Evolutionary conservation across 805 yeast genomes (phyloP).

Genomic region (Candida maesae): DNA sequence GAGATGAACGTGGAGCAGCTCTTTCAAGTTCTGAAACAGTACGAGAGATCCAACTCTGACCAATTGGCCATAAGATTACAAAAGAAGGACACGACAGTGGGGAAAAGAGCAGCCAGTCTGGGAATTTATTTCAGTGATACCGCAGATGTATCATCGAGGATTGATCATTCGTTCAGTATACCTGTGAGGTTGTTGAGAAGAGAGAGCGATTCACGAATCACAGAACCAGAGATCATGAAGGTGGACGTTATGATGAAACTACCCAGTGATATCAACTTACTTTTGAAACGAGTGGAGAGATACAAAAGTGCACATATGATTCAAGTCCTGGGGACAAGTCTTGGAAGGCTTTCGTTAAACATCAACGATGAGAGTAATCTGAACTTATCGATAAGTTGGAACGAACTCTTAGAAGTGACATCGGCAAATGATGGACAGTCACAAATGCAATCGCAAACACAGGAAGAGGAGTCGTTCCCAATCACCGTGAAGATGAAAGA

Average conservation of each 20-base stretch:
- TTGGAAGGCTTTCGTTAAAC: conserved; percentile 48
- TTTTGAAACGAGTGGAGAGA: conserved; percentile 62
- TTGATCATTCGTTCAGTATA: conserved; percentile 64
- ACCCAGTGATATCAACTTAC: conserved; percentile 44
- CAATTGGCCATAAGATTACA: conserved; percentile 51
- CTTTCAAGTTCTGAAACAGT: conserved; percentile 52
- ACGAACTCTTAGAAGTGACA: conserved; percentile 43
- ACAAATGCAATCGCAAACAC: conserved; percentile 1
- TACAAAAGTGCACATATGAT: conserved; percentile 52
- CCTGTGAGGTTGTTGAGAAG: conserved; percentile 63
- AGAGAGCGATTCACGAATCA: conserved; percentile 46
- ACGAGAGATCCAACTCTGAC: conserved; percentile 48
- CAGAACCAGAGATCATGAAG: conserved; percentile 59
- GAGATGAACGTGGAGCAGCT: conserved; percentile 63
- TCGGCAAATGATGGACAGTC: conserved; percentile 19
- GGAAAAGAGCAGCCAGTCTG: conserved; percentile 46
- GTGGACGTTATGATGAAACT: conserved; percentile 52
- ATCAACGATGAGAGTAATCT: conserved; percentile 50
- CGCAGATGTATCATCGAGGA: conserved; percentile 37
- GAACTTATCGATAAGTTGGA: conserved; percentile 57
- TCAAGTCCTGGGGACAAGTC: conserved; percentile 44
- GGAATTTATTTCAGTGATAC: conserved; percentile 52
- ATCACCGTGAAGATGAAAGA: conserved; percentile 55
- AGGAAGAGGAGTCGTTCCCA: conserved; percentile 34
- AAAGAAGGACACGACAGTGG: conserved; percentile 24